Percentiles rank a stretch among this genome's conserved stretches.
Evolutionary conservation across 176 grass and related monocot genomes (phyloP).

Genomic region (Musa beccarii): DNA sequence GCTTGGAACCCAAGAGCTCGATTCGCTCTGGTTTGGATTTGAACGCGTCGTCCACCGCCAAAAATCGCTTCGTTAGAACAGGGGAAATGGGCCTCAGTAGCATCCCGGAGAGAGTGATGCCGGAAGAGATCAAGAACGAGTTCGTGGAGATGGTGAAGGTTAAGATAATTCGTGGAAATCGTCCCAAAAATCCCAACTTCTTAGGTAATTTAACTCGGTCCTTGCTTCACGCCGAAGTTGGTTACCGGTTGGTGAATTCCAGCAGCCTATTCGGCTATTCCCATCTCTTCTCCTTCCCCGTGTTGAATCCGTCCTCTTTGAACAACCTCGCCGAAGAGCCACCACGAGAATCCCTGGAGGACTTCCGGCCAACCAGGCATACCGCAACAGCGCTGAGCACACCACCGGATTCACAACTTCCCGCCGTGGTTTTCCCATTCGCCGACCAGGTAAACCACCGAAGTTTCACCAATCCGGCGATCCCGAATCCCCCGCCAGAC

Average conservation of each 20-base stretch:
- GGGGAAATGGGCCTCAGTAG: neutral
- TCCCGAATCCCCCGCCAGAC: slow-evolving; percentile 7
- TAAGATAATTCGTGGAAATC: slow-evolving; percentile 27
- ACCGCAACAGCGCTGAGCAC: slow-evolving; percentile 8
- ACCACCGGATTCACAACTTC: neutral
- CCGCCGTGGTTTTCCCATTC: slow-evolving; percentile 4
- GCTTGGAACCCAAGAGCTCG: slow-evolving; percentile 20
- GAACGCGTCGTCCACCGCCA: neutral
- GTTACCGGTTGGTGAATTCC: slow-evolving; percentile 13
- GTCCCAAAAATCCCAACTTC: slow-evolving; percentile 14
- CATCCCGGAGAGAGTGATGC: slow-evolving; percentile 6
- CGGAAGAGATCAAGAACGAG: slow-evolving; percentile 20
- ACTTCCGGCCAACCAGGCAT: slow-evolving; percentile 12
- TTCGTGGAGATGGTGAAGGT: slow-evolving; percentile 21
- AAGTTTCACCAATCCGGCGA: slow-evolving; percentile 4
- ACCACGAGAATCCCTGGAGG: slow-evolving; percentile 19
- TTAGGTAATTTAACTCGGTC: slow-evolving; percentile 4
- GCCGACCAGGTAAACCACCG: neutral
- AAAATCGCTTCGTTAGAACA: neutral
- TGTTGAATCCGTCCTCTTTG: slow-evolving; percentile 10
- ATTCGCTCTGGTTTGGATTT: neutral
- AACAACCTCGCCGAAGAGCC: neutral
- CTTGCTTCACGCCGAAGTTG: neutral
- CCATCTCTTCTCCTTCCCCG: slow-evolving; percentile 22
- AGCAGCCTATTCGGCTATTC: neutral